Conservation (phyloP, 163 green algal genomes). For the Trebouxiophyceae sp. region DNA sequence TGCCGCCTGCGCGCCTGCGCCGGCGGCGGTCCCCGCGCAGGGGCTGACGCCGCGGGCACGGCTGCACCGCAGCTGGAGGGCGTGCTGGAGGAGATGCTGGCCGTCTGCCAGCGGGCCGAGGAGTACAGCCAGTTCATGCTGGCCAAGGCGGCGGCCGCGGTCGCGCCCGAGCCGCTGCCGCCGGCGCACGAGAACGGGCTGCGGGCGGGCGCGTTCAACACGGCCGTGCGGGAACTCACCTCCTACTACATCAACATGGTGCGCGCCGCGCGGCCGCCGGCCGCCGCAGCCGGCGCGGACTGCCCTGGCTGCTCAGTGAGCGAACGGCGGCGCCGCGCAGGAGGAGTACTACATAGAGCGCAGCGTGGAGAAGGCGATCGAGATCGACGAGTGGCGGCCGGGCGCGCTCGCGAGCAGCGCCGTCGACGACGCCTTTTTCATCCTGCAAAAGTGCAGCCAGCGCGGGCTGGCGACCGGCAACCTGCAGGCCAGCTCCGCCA, state of each 20-base stretch:
- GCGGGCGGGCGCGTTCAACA: constrained; percentile 52
- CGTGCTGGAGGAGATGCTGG: constrained; percentile 63
- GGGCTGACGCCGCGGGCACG: too few relatives aligned
- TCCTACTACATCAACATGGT: constrained; percentile 77
- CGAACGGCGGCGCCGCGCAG: constrained; percentile 11
- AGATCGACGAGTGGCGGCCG: constrained; percentile 67
- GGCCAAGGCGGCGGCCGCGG: constrained; percentile 32
- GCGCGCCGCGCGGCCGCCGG: background rate
- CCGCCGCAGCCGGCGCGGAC: too few relatives aligned
- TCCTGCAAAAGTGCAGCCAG: constrained; percentile 73
- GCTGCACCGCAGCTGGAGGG: constrained; percentile 57
- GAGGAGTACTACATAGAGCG: constrained; percentile 93
- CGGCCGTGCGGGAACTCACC: constrained; percentile 71
- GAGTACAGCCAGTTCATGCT: constrained; percentile 88
- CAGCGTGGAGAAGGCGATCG: constrained; percentile 79
- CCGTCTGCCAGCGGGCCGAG: constrained; percentile 63
- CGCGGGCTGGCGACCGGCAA: constrained; percentile 66
- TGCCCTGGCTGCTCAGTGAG: too few relatives aligned
- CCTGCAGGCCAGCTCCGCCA: constrained; percentile 54
- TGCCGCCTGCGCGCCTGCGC: too few relatives aligned
- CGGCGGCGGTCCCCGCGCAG: too few relatives aligned
- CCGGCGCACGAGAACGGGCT: constrained; percentile 21
- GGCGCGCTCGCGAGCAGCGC: constrained; percentile 68
- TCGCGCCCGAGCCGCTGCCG: constrained; percentile 10
- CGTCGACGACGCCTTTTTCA: constrained; percentile 95